phyloP scores from a whole-genome alignment of 371 early-diverging fungal genomes.

The Mortierella sp. region DNA sequence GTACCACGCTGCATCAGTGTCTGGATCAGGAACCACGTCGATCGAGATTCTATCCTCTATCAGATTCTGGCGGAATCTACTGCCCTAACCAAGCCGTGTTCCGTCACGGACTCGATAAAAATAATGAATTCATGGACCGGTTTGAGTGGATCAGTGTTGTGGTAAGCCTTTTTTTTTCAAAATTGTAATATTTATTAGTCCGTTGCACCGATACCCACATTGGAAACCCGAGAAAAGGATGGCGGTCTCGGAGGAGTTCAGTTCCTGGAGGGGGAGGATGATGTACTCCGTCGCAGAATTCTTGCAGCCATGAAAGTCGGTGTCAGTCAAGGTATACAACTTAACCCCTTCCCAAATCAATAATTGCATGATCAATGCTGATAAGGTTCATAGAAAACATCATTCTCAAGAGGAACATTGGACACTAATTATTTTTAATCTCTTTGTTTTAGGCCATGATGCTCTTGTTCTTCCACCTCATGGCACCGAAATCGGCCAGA shows the following conservation, averaged over 20 bases:
- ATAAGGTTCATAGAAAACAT: no score
- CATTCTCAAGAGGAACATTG: no score
- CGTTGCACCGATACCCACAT: constrained; percentile 37
- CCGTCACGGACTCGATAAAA: constrained; percentile 31
- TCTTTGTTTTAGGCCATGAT: constrained; percentile 30
- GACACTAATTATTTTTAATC: background rate
- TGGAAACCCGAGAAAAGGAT: constrained; percentile 48
- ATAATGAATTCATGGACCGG: constrained; percentile 53
- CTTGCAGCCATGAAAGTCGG: constrained; percentile 54
- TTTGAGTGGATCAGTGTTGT: constrained; percentile 56
- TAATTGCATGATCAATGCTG: no score
- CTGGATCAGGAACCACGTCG: constrained; percentile 52
- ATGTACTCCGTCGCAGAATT: constrained; percentile 37
- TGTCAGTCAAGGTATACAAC: constrained; percentile 38
- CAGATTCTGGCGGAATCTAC: constrained; percentile 43
- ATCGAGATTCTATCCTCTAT: constrained; percentile 43
- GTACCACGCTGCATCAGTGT: constrained; percentile 50
- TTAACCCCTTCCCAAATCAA: no score
- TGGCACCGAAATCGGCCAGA: constrained; percentile 43
- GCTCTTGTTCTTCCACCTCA: constrained; percentile 52
- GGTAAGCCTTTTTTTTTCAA: constrained; percentile 22
- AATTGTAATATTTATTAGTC: constrained; percentile 28
- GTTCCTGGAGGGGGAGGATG: constrained; percentile 52
- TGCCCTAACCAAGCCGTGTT: constrained; percentile 55
- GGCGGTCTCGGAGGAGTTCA: constrained; percentile 55